Conservation (phyloP, 306 rosid genomes). For the Hippophae gyantsensis region DNA sequence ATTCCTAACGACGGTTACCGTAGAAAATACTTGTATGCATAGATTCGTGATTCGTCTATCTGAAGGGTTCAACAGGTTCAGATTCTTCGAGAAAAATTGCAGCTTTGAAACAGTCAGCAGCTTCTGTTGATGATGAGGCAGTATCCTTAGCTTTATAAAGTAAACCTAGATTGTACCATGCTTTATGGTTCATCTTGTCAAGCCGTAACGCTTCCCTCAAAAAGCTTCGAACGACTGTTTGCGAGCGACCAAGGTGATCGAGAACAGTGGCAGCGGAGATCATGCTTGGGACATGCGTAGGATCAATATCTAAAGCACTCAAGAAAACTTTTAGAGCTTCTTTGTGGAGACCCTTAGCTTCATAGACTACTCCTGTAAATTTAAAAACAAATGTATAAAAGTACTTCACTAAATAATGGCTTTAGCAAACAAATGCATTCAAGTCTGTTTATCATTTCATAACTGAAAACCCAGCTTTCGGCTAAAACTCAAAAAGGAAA, state of each 20-base stretch:
- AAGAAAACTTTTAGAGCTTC: slow-evolving; percentile 55
- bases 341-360: slow-evolving; percentile 56
- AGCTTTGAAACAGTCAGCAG: slow-evolving; percentile 70
- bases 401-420: too few relatives aligned
- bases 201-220: slow-evolving; percentile 61
- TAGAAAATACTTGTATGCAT: too few relatives aligned
- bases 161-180: slow-evolving; percentile 84
- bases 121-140: slow-evolving; percentile 44
- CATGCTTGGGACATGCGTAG: slow-evolving; percentile 60
- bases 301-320: slow-evolving; percentile 56
- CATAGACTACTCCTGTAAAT: slow-evolving; percentile 47
- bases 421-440: not conserved
- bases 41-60: slow-evolving; percentile 23
- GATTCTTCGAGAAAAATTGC: slow-evolving; percentile 66
- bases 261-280: slow-evolving; percentile 54
- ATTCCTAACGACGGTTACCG: too few relatives aligned
- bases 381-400: not conserved
- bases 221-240: slow-evolving; percentile 41
- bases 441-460: not conserved
- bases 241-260: slow-evolving; percentile 27
- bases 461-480: too few relatives aligned
- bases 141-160: slow-evolving; percentile 42
- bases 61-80: slow-evolving; percentile 75
- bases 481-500: too few relatives aligned
- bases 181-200: slow-evolving; percentile 51